These are phyloP conservation scores for Fusarium sp. DNA, from an alignment of 2,329 filamentous ascomycete species.

Conservation along the genomic window DNA sequence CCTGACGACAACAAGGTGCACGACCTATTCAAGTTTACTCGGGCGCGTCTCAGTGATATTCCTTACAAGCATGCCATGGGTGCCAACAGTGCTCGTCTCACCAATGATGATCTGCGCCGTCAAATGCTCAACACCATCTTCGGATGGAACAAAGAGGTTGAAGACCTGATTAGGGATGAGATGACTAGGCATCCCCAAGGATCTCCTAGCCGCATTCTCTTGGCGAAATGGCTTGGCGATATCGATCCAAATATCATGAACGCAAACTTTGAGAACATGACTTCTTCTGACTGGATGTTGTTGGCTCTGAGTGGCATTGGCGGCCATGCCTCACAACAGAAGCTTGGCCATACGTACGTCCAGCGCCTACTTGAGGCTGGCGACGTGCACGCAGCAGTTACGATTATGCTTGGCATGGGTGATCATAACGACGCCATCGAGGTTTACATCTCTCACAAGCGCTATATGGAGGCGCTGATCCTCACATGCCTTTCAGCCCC, in stretches of 20 bases:
- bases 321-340: slow-evolving; percentile 78
- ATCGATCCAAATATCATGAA: slow-evolving; percentile 83
- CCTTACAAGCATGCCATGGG: slow-evolving; percentile 77
- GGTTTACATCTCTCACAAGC: slow-evolving; percentile 90
- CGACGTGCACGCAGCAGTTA: slow-evolving; percentile 90
- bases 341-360: slow-evolving; percentile 89
- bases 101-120: slow-evolving; percentile 80
- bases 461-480: slow-evolving; percentile 92
- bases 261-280: slow-evolving; percentile 85
- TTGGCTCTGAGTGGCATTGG: slow-evolving; percentile 90
- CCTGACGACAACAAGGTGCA: slow-evolving; percentile 75
- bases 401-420: slow-evolving; percentile 90
- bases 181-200: slow-evolving; percentile 76
- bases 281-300: slow-evolving; percentile 96
- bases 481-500: slow-evolving; percentile 86
- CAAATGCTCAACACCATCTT: slow-evolving; percentile 97
- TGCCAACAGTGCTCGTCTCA: slow-evolving; percentile 66
- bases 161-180: slow-evolving; percentile 85
- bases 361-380: slow-evolving; percentile 89
- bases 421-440: slow-evolving; percentile 96
- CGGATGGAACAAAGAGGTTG: slow-evolving; percentile 89
- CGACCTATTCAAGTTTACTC: slow-evolving; percentile 88
- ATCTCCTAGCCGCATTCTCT: slow-evolving; percentile 80
- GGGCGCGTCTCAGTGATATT: slow-evolving; percentile 82
- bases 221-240: slow-evolving; percentile 93